Evolutionary conservation across 2,329 filamentous ascomycete species (phyloP).

Genomic region (Aschersonia sp.): DNA sequence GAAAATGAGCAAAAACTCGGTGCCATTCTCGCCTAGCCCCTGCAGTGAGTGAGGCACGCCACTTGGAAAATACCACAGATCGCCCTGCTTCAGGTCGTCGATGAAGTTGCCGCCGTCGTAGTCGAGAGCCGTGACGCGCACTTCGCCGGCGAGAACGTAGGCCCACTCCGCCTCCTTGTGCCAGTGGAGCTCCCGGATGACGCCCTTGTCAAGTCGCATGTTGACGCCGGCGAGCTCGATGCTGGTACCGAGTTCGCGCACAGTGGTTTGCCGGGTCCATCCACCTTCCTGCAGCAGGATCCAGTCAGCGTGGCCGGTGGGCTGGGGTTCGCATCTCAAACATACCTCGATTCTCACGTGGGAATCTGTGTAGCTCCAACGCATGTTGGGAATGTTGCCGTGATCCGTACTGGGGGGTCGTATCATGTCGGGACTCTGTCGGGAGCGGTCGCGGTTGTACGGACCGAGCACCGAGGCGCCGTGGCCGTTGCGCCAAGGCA

Average conservation of each 20-base stretch:
- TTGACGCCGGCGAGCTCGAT: slow-evolving; percentile 64
- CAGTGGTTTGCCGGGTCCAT: slow-evolving; percentile 62
- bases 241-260: slow-evolving; percentile 48
- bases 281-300: slow-evolving; percentile 43
- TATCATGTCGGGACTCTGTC: slow-evolving; percentile 57
- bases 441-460: slow-evolving; percentile 51
- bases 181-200: slow-evolving; percentile 67
- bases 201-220: slow-evolving; percentile 60
- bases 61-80: slow-evolving; percentile 70
- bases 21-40: slow-evolving; percentile 49
- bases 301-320: no score
- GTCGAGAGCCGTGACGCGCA: slow-evolving; percentile 59
- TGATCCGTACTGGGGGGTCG: slow-evolving; percentile 61
- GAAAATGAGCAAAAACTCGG: slow-evolving; percentile 33
- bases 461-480: slow-evolving; percentile 56
- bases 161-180: slow-evolving; percentile 72
- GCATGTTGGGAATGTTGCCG: slow-evolving; percentile 55
- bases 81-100: slow-evolving; percentile 61
- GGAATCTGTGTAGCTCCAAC: slow-evolving; percentile 55
- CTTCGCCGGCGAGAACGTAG: slow-evolving; percentile 55
- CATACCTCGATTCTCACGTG: slow-evolving; percentile 47
- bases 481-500: slow-evolving; percentile 48
- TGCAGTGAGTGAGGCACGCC: slow-evolving; percentile 67
- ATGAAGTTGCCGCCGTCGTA: slow-evolving; percentile 64
- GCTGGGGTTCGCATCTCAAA: not conserved